Evolutionary conservation across 257 asterid genomes (phyloP).

Genomic region (Fraxinus pennsylvanica): DNA sequence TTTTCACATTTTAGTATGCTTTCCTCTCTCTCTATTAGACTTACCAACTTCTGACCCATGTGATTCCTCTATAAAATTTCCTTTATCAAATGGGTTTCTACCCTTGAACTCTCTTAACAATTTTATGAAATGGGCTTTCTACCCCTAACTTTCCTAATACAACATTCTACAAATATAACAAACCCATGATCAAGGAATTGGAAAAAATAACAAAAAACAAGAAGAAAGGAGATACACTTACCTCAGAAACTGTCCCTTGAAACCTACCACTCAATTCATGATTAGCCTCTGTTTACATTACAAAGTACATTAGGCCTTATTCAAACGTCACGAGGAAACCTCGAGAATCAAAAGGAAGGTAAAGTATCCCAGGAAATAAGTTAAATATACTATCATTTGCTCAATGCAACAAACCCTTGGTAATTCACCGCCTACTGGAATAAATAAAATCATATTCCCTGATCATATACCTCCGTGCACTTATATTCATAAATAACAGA

Average conservation of each 20-base stretch:
- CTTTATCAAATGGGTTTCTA: background rate
- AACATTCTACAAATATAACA: background rate
- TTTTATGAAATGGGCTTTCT: background rate
- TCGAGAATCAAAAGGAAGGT: background rate
- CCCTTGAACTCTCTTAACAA: background rate
- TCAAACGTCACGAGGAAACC: background rate
- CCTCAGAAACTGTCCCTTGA: background rate
- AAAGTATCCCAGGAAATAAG: background rate
- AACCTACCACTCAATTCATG: background rate
- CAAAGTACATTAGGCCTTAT: background rate
- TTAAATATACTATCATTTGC: background rate
- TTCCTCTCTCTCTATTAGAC: background rate
- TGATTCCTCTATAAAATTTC: background rate
- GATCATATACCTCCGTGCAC: background rate
- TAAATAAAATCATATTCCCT: background rate
- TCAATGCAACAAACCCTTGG: background rate
- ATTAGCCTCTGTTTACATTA: background rate
- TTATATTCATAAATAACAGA: background rate
- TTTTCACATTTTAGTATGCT: background rate
- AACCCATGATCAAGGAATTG: background rate
- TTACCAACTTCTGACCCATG: conserved; percentile 27
- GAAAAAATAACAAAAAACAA: background rate
- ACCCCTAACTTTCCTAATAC: background rate
- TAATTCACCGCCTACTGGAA: background rate
- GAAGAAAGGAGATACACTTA: background rate